phyloP scores from a whole-genome alignment of 192 early-diverging fungal species.

The Coemansia aciculifera region DNA sequence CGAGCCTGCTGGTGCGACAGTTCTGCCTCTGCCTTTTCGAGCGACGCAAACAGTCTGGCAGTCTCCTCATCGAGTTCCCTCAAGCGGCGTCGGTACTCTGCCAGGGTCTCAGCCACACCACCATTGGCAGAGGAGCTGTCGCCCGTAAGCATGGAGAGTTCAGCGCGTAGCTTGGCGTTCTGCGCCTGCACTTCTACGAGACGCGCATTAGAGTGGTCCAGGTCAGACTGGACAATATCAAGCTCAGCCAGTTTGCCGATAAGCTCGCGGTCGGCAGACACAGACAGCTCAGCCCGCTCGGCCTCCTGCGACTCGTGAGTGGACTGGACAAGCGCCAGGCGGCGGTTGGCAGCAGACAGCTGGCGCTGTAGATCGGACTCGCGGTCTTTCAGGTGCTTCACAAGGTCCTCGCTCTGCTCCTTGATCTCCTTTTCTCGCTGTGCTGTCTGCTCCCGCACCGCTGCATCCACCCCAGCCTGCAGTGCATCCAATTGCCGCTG shows the following conservation, averaged over 20 bases:
- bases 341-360: constrained; percentile 75
- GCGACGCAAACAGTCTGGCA: constrained; percentile 26
- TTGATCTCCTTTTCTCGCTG: constrained; percentile 74
- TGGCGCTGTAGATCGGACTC: constrained; percentile 82
- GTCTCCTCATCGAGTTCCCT: constrained; percentile 41
- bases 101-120: constrained; percentile 34
- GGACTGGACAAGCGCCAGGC: constrained; percentile 65
- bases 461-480: constrained; percentile 60
- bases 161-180: constrained; percentile 59
- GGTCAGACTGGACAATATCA: constrained; percentile 84
- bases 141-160: constrained; percentile 39
- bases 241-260: constrained; percentile 79
- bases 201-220: constrained; percentile 77
- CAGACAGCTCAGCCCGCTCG: constrained; percentile 56
- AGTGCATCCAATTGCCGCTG: constrained; percentile 3
- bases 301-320: constrained; percentile 60
- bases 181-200: constrained; percentile 68
- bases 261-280: constrained; percentile 69
- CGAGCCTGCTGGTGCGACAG: constrained; percentile 29
- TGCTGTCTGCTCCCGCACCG: constrained; percentile 65
- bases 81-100: constrained; percentile 40
- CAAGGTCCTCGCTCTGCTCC: constrained; percentile 76
- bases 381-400: constrained; percentile 77
- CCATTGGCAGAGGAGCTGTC: background rate
- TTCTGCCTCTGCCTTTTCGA: constrained; percentile 41